Evolutionary conservation across 768 basidiomycete genomes (phyloP).

Genomic region (Lactarius tabidus): DNA sequence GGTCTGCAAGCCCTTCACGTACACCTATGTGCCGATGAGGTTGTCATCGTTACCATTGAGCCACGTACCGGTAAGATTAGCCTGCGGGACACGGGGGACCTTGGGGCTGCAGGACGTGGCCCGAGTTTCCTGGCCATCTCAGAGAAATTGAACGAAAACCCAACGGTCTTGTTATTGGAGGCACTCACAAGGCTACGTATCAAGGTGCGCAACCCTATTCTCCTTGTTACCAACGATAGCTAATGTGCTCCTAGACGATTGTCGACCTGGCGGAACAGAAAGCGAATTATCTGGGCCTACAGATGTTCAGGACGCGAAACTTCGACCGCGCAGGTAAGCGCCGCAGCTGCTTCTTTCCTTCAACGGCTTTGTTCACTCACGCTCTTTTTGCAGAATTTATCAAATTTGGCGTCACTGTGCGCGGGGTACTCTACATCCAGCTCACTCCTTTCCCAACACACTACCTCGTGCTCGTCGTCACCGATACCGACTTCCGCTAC

Average conservation of each 20-base stretch:
- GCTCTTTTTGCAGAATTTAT: constrained; percentile 46
- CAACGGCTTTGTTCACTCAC: background rate
- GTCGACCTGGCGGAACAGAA: constrained; percentile 80
- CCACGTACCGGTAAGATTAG: constrained; percentile 73
- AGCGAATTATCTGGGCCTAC: constrained; percentile 79
- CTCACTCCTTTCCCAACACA: constrained; percentile 72
- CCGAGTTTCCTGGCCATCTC: constrained; percentile 58
- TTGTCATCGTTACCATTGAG: constrained; percentile 75
- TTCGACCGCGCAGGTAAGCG: constrained; percentile 58
- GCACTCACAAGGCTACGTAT: constrained; percentile 58
- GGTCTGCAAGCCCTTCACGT: constrained; percentile 57
- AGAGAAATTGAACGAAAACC: constrained; percentile 66
- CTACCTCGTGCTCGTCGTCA: constrained; percentile 81
- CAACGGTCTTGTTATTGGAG: constrained; percentile 50
- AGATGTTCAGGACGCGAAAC: constrained; percentile 64
- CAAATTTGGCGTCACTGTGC: constrained; percentile 64
- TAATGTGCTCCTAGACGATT: constrained; percentile 57
- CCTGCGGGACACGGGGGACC: constrained; percentile 76
- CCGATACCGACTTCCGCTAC: constrained; percentile 72
- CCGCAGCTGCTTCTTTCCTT: background rate
- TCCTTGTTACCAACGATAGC: background rate
- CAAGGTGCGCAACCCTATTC: constrained; percentile 43
- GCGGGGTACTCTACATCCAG: constrained; percentile 69
- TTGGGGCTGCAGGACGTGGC: constrained; percentile 68
- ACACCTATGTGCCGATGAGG: constrained; percentile 70